Conservation (phyloP, 345 rosid genomes). For the Populus tremula region DNA sequence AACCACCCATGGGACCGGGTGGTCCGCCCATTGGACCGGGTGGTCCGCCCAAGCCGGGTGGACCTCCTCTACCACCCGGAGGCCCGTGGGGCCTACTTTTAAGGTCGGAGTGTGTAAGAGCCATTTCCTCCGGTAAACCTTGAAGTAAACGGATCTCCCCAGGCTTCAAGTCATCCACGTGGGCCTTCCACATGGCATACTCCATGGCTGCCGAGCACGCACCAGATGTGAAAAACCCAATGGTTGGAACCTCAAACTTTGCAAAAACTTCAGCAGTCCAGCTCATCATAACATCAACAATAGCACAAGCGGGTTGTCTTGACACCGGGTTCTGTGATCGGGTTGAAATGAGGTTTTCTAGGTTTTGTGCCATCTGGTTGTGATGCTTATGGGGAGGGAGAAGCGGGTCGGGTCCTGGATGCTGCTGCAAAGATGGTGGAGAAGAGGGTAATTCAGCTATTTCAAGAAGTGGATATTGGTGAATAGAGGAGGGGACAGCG, state of each 20-base stretch:
- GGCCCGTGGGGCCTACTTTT: constrained; percentile 11
- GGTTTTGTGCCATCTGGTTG: constrained; percentile 16
- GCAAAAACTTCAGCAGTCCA: constrained; percentile 20
- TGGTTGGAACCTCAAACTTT: constrained; percentile 9
- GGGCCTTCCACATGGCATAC: constrained; percentile 27
- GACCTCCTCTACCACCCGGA: background rate
- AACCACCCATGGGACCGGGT: background rate
- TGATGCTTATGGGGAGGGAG: background rate
- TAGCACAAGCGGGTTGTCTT: constrained; percentile 20
- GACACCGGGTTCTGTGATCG: constrained; percentile 3
- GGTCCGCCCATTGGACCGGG: background rate
- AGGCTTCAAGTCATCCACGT: constrained; percentile 17
- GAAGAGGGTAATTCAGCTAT: constrained; percentile 15
- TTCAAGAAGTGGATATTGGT: constrained; percentile 26
- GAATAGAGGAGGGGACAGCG: constrained; percentile 32
- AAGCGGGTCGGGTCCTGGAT: background rate
- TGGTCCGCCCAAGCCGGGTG: background rate
- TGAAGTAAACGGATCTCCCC: constrained; percentile 30
- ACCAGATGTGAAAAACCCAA: constrained; percentile 34
- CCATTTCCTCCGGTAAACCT: constrained; percentile 37
- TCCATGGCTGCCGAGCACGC: constrained; percentile 37
- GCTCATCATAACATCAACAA: constrained; percentile 43
- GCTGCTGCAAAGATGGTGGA: constrained; percentile 11
- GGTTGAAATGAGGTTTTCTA: constrained; percentile 18
- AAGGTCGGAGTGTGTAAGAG: constrained; percentile 25